These are phyloP conservation scores for Quercus lobata DNA, from an alignment of 331 rosid species.

Conservation along the genomic window DNA sequence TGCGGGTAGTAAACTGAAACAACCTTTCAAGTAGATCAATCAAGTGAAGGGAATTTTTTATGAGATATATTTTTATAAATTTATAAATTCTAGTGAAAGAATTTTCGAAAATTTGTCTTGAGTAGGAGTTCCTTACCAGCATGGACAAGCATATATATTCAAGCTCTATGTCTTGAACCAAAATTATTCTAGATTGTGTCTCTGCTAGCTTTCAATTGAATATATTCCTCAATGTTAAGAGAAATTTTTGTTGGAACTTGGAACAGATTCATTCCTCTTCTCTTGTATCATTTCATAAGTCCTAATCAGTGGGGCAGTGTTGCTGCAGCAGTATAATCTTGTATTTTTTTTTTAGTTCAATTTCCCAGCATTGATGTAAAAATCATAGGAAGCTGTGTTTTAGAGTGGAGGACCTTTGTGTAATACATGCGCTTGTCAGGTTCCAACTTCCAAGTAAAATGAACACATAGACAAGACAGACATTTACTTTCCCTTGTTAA, in stretches of 20 bases:
- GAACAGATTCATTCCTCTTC: background rate
- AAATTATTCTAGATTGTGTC: too few species aligned
- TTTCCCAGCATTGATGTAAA: background rate
- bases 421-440: background rate
- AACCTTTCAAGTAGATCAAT: slow-evolving; percentile 22
- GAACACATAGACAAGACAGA: background rate
- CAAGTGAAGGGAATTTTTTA: slow-evolving; percentile 22
- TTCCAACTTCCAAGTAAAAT: background rate
- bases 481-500: too few species aligned
- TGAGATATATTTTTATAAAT: slow-evolving; percentile 14
- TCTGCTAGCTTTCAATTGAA: background rate
- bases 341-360: background rate
- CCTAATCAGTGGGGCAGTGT: background rate
- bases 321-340: background rate
- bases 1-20: slow-evolving; percentile 32
- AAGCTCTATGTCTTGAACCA: background rate
- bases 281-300: background rate
- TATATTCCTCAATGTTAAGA: background rate
- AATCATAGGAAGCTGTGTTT: background rate
- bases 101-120: background rate
- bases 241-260: background rate
- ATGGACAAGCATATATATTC: background rate
- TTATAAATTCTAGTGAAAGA: slow-evolving; percentile 4
- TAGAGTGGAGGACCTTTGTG: background rate
- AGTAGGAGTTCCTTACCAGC: background rate